Evolutionary conservation across 2,329 filamentous ascomycete species (phyloP), one percentile per base, ranked within the genome.

Genomic region (Chaetothyriales sp.): DNA sequence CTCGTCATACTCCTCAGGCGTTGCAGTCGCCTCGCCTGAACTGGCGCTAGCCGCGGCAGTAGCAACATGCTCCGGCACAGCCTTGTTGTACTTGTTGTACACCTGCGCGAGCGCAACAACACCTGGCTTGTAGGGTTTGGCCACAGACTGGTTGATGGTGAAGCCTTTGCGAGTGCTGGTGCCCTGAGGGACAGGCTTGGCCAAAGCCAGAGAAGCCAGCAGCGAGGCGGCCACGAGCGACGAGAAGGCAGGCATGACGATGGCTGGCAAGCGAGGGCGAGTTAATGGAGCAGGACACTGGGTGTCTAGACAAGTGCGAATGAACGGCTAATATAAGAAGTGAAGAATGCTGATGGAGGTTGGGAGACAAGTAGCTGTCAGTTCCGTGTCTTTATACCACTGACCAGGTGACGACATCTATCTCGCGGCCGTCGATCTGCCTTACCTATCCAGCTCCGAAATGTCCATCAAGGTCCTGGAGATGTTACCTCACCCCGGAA

Each of bases 1-100:
- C 2, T 69, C 67, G 56, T 83, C 80, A 47, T 71, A 66, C n/a
- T 66, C 59, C 54, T 73, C 65, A 0, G 76, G 75, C 18, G 67
- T 71, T 18, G 71, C 68, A 20, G 66, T 53, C 48, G 60, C 60
- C 22, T 53, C 53, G 43, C 60, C 58, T 49, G 50, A 43, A 15
- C 33, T 13, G 10, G 33, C 10, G 47, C 9, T 29, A 9, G 43
- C 40, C 15, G 54, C 58, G 5, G 58, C 58, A 7, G 48, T 48
- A 13, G 50, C 46, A 49, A 61, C 53, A 33, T 52, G 50, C 7
- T 29, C 49, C 5, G 59, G 59, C n/a, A 58, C 58, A 43, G 52
- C 19, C 18, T 48, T 53, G 29, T 56, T 58, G 51, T 56, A 61
- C 43, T 61, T 61, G 44, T 44, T 49, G 51, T 57, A 61, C 13